phyloP scores from a whole-genome alignment of 2,329 filamentous ascomycete species.

The Sporothrix globosa region DNA sequence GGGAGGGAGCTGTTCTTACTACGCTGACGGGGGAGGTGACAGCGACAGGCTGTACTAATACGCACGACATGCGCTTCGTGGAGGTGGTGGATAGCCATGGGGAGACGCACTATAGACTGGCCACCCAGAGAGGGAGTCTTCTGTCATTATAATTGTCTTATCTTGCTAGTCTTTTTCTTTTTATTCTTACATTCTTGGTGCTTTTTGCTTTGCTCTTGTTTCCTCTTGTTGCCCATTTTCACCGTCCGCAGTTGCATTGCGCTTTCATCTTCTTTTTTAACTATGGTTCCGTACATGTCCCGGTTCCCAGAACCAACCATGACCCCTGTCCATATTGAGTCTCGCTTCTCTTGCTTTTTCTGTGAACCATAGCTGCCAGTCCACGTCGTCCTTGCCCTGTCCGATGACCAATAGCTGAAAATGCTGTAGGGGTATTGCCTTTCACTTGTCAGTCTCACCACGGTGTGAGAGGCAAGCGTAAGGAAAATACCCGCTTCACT shows the following conservation, averaged over 20 bases:
- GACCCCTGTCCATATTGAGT: too few relatives aligned
- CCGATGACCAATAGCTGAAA: too few relatives aligned
- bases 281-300: background rate
- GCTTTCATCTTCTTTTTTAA: background rate
- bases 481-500: too few relatives aligned
- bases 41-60: constrained; percentile 23
- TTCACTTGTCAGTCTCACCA: too few relatives aligned
- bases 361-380: too few relatives aligned
- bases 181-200: constrained; percentile 3
- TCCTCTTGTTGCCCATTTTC: background rate
- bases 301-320: too few relatives aligned
- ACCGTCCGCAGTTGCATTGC: constrained; percentile 10
- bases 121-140: constrained; percentile 27
- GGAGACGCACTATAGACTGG: constrained; percentile 33
- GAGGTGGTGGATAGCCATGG: too few relatives aligned
- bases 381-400: too few relatives aligned
- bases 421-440: too few relatives aligned
- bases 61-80: background rate
- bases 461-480: too few relatives aligned
- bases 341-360: too few relatives aligned
- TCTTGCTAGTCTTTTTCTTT: background rate
- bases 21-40: background rate
- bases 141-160: constrained; percentile 25
- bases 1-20: background rate
- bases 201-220: background rate